phyloP scores from a whole-genome alignment of 2,329 filamentous ascomycete species.

The Xylariales sp. region DNA sequence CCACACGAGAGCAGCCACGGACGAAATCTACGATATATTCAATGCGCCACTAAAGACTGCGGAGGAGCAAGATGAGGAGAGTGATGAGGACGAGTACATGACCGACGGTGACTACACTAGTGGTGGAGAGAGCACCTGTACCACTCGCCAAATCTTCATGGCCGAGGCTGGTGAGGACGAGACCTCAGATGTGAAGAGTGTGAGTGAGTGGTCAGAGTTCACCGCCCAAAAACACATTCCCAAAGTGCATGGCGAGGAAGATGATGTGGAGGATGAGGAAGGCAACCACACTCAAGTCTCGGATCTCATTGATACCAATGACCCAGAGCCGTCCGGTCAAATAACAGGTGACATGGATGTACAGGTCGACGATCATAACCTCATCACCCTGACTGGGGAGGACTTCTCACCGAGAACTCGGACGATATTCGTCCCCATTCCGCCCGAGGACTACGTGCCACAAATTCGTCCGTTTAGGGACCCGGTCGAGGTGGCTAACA shows the following conservation, averaged over 20 bases:
- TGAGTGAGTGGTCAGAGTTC: conserved; percentile 88
- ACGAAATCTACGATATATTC: conserved; percentile 97
- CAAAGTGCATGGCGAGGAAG: conserved; percentile 29
- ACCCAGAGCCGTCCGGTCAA: conserved; percentile 23
- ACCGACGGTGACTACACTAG: conserved; percentile 75
- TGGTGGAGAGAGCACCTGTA: conserved; percentile 77
- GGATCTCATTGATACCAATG: conserved; percentile 34
- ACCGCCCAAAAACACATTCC: conserved; percentile 68
- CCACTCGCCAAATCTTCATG: conserved; percentile 60
- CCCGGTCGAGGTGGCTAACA: conserved; percentile 75
- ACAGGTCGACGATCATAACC: conserved; percentile 32
- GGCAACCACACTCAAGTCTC: conserved; percentile 35
- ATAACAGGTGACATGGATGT: conserved; percentile 18
- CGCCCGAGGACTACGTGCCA: conserved; percentile 81
- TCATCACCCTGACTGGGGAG: conserved; percentile 25
- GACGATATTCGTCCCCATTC: conserved; percentile 70
- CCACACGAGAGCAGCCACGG: conserved; percentile 89
- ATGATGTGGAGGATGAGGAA: conserved; percentile 28
- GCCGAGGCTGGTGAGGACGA: conserved; percentile 43
- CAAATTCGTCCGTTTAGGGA: conserved; percentile 78
- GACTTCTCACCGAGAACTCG: conserved; percentile 49
- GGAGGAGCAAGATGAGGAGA: conserved; percentile 35
- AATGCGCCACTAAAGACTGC: conserved; percentile 67
- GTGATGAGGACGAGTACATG: conserved; percentile 64
- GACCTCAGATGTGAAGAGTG: conserved; percentile 54